A percentile compares a stretch with the other conserved stretches of the same genome.
Evolutionary conservation across 129 eudicot species (phyloP).

Genomic region (Flaveria sonorensis): DNA sequence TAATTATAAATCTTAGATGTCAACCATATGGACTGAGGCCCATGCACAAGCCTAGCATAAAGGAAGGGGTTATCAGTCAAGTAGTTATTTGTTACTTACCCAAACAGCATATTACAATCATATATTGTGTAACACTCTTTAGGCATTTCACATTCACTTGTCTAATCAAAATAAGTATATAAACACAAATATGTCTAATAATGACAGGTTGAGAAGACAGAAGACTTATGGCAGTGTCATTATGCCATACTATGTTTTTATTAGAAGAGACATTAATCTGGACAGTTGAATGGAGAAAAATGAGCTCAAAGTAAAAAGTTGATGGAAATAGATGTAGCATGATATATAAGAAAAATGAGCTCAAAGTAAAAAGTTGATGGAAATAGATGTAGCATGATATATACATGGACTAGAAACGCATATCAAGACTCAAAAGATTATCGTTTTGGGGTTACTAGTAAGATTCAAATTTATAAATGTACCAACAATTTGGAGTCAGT

Average conservation of each 20-base stretch:
- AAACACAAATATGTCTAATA: not conserved
- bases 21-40: not conserved
- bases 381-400: not conserved
- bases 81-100: not conserved
- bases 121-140: not conserved
- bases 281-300: not conserved
- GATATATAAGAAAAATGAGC: not conserved
- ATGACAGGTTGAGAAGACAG: not conserved
- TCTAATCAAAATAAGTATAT: not conserved
- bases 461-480: not conserved
- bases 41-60: not conserved
- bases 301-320: not conserved
- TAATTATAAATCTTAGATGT: no score
- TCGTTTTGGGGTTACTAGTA: not conserved
- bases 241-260: not conserved
- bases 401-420: not conserved
- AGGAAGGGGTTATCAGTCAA: not conserved
- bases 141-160: slow-evolving; percentile 1
- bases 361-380: not conserved
- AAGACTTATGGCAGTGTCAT: not conserved
- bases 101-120: not conserved
- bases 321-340: not conserved
- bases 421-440: not conserved
- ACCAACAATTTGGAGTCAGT: not conserved
- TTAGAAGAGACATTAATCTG: not conserved